phyloP scores from a whole-genome alignment of 148 eudicot genomes.

The Dysphania ambrosioides region DNA sequence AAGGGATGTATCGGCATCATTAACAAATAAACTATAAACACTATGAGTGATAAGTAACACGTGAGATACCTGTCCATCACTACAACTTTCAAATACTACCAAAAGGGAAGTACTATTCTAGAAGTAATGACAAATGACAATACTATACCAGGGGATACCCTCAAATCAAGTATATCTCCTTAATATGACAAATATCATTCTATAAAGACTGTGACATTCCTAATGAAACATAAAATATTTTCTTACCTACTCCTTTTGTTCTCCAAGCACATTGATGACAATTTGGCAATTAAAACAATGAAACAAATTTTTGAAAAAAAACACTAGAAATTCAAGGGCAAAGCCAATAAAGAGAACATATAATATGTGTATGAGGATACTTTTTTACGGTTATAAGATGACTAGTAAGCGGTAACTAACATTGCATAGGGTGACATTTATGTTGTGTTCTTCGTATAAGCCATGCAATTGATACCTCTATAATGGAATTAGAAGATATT shows the following conservation, averaged over 20 bases:
- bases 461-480: too few species aligned
- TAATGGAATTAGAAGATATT: too few species aligned
- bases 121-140: too few species aligned
- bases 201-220: too few species aligned
- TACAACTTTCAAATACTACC: background rate
- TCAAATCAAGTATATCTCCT: background rate
- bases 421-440: too few species aligned
- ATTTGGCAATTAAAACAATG: background rate
- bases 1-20: background rate
- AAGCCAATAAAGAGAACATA: background rate
- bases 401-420: too few species aligned
- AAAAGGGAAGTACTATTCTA: background rate
- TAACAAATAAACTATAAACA: background rate
- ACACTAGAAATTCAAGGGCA: background rate
- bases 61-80: background rate
- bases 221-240: too few species aligned
- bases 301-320: background rate
- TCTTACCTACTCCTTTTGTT: background rate
- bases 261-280: background rate
- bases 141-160: too few species aligned
- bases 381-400: too few species aligned
- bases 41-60: too few species aligned
- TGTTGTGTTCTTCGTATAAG: too few species aligned
- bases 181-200: background rate
- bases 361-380: background rate